phyloP scores from a whole-genome alignment of 192 early-diverging fungal species.

The Chytriomyces sp. region DNA sequence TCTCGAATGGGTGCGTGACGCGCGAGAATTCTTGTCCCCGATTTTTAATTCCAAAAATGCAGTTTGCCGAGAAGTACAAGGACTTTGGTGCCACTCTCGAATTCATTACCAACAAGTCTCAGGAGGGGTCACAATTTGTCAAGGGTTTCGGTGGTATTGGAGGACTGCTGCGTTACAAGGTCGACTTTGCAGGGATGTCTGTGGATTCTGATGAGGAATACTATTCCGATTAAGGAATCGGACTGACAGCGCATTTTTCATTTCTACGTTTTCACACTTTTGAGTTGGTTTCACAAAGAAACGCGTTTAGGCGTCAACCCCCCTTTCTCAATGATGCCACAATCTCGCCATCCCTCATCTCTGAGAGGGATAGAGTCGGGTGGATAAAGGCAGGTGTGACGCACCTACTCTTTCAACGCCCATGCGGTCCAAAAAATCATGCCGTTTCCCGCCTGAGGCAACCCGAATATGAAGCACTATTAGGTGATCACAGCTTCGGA shows the following conservation, averaged over 20 bases:
- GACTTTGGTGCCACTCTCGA: conserved; percentile 92
- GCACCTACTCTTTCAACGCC: neutral
- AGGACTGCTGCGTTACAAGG: conserved; percentile 94
- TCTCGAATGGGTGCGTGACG: conserved; percentile 80
- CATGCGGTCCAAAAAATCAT: neutral
- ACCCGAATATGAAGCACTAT: conserved; percentile 64
- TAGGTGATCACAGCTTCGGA: conserved; percentile 64
- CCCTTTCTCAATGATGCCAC: no score
- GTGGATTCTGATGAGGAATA: conserved; percentile 60
- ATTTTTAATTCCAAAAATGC: no score
- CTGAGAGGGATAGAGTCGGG: conserved; percentile 62
- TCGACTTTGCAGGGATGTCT: conserved; percentile 37
- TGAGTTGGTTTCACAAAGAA: no score
- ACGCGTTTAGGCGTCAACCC: no score
- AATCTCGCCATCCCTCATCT: conserved; percentile 47
- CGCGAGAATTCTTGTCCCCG: no score
- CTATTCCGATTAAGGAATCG: conserved; percentile 54
- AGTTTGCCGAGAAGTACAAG: conserved; percentile 95
- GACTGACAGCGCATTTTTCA: no score
- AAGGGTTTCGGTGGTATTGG: conserved; percentile 99
- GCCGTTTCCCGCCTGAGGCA: conserved; percentile 28
- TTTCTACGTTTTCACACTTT: neutral
- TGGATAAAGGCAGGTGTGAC: conserved; percentile 37
- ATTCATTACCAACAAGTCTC: conserved; percentile 94
- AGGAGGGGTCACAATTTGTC: conserved; percentile 96